These are phyloP conservation scores for Aspergillus sojae DNA, from an alignment of 2,329 filamentous ascomycete species.

Conservation along the genomic window DNA sequence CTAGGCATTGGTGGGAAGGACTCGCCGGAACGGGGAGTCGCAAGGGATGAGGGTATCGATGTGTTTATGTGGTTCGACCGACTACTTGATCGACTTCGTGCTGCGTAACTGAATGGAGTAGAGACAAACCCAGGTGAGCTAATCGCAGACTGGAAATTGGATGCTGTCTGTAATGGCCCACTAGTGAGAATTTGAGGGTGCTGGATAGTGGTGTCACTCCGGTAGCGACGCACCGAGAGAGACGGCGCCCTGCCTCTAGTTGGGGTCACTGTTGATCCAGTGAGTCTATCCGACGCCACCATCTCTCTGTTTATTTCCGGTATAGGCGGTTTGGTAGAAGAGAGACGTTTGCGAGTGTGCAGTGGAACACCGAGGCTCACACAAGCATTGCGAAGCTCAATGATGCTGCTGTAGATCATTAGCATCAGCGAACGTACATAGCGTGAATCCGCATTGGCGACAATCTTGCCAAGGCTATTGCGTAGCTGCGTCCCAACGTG, in stretches of 20 bases:
- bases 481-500: slow-evolving; percentile 54
- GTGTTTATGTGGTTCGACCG: slow-evolving; percentile 56
- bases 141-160: slow-evolving; percentile 27
- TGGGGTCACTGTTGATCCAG: slow-evolving; percentile 43
- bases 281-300: slow-evolving; percentile 30
- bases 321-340: slow-evolving; percentile 31
- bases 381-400: slow-evolving; percentile 64
- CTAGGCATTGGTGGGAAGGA: slow-evolving; percentile 64
- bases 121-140: slow-evolving; percentile 35
- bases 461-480: slow-evolving; percentile 53
- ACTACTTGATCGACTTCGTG: slow-evolving; percentile 52
- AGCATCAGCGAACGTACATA: slow-evolving; percentile 63
- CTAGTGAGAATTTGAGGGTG: slow-evolving; percentile 40
- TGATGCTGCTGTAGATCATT: slow-evolving; percentile 59
- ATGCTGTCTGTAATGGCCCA: slow-evolving; percentile 36
- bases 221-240: slow-evolving; percentile 47
- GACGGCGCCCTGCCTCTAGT: slow-evolving; percentile 48
- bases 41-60: slow-evolving; percentile 50
- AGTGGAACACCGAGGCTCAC: slow-evolving; percentile 52
- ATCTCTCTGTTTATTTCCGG: slow-evolving; percentile 35
- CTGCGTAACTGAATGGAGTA: slow-evolving; percentile 36
- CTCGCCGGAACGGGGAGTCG: slow-evolving; percentile 79
- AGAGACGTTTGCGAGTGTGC: slow-evolving; percentile 30
- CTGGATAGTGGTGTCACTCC: slow-evolving; percentile 56
- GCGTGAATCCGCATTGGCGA: slow-evolving; percentile 58